phyloP scores from a whole-genome alignment of 2,329 filamentous ascomycete species.

The Aureobasidium sp. region DNA sequence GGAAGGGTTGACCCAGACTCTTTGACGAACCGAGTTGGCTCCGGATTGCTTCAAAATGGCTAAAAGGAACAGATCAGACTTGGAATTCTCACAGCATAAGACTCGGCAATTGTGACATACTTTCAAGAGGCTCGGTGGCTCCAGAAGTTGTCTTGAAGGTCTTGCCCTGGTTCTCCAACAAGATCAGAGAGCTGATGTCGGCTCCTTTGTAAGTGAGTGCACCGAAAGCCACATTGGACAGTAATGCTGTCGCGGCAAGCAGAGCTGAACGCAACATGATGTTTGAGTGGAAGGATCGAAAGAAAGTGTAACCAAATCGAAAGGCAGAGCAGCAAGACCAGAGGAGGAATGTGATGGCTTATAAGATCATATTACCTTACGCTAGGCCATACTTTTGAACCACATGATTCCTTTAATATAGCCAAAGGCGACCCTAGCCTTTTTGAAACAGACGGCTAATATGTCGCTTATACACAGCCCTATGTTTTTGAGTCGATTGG shows the following conservation, averaged over 20 bases:
- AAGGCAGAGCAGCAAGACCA: neutral
- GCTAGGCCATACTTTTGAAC: neutral
- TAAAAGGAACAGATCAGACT: slow-evolving; percentile 21
- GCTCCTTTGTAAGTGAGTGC: slow-evolving; percentile 30
- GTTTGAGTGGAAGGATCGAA: neutral
- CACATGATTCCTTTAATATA: slow-evolving; percentile 9
- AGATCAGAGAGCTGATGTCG: slow-evolving; percentile 32
- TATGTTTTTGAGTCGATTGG: neutral
- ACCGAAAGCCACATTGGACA: slow-evolving; percentile 16
- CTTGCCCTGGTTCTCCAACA: slow-evolving; percentile 29
- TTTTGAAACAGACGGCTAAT: slow-evolving; percentile 5
- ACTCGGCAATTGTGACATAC: neutral
- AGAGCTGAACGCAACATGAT: slow-evolving; percentile 9
- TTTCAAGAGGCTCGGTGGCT: slow-evolving; percentile 5
- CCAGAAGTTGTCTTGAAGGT: slow-evolving; percentile 30
- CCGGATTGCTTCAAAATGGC: slow-evolving; percentile 23
- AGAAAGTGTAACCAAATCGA: too few species aligned
- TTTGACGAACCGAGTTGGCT: slow-evolving; percentile 24
- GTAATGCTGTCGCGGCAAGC: neutral
- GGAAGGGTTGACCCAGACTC: slow-evolving; percentile 27
- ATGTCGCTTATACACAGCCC: neutral
- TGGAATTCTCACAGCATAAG: neutral
- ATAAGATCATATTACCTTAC: neutral
- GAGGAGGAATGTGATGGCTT: neutral
- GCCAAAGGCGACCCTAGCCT: neutral